Evolutionary conservation across 2,329 filamentous ascomycete genomes (phyloP), one percentile per base, ranked within the genome.

Genomic region (Cyanodermella asteris): DNA sequence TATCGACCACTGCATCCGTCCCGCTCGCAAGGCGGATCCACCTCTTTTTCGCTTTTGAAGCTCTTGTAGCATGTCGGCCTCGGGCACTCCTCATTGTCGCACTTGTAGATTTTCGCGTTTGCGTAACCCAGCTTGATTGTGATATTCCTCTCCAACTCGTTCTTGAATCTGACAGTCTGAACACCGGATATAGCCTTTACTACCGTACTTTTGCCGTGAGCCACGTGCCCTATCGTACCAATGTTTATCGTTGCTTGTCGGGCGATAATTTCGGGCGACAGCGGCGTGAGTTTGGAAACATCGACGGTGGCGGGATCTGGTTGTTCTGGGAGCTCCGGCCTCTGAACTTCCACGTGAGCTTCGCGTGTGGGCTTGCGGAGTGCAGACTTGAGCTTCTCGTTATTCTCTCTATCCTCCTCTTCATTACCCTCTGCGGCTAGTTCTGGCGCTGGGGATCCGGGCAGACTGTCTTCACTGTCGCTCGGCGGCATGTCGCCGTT

Each of bases 111-210:
- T 58, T 97, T 94, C 42, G 87, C 87, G 53, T 97, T 97, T 50
- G 87, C 87, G 52, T 97, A 97, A 49, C 87, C 87, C 43, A 97
- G 68, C 70, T 97, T 97, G 63, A 97, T 97, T 44, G 87, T 97
- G 46, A 97, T 97, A 54, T 97, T 97, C 46, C 87, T 68, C 58
- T 94, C 90, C 56, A 93, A 59, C 58, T 97, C 87, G 60, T 94
- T 97, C 74, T 97, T 97, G 65, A 97, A 97, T 40, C 87, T 71
- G 46, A 97, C 87, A 11, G 87, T 97, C 64, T 97, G 87, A 35
- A 97, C 87, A 34, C 87, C 87, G 2, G 87, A 94, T 43, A 97
- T 94, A 42, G 87, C 87, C 64, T 97, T 97, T 42, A 97, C 87
- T 25, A 97, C 87, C 13, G 87, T 97, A 33, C 80, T 91, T 54